Base-by-base conservation (phyloP, 2,329 filamentous ascomycete species). In the Didymella pomorum region DNA sequence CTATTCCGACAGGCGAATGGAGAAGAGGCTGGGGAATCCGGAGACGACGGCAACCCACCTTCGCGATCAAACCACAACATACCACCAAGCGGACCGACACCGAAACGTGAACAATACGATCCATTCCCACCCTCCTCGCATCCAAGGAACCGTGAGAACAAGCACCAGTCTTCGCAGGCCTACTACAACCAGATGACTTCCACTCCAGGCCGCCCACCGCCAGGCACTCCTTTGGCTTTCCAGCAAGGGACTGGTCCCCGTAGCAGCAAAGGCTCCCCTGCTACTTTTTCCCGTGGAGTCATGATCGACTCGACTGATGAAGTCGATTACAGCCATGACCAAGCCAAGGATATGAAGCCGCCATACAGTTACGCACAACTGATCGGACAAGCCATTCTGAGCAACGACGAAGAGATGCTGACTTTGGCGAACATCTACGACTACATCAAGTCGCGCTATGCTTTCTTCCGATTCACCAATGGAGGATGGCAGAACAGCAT, bases 401-500 rank as follows among this genome's bases (percentile, higher is more conserved):
- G 90, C 33, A 93, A 90, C 2, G 83, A 87, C 1, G 93, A 97
- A 58, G 90, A 96, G 74, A 96, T 96, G 76, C 84, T 97, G 52
- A 97, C 95, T 3, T 79, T 99, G 46, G 90, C 90, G 69, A 93
- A 92, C 67, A 99, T 99, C 56, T 99, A 99, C 79, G 89, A 88
- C 50, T 97, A 90, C 79, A 98, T 99, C 72, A 95, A 89, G 79
- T 87, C 88, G 3, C 90, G 91, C 67, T 99, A 98, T 74, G 89
- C 95, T 2, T 99, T 96, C 77, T 99, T 98, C 77, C 87, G 94
- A 42, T 86, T 93, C 76, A 92, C 85, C 29, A 87, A 93, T 54
- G 88, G 87, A 58, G 94, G 95, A 59, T 99, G 96, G 96, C 95
- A 97, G 87, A 99, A 99, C 76, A 97, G 93, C 0, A 99, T 99